Base-by-base conservation (phyloP, 2,329 filamentous ascomycete species). In the Arthroderma sp. region DNA sequence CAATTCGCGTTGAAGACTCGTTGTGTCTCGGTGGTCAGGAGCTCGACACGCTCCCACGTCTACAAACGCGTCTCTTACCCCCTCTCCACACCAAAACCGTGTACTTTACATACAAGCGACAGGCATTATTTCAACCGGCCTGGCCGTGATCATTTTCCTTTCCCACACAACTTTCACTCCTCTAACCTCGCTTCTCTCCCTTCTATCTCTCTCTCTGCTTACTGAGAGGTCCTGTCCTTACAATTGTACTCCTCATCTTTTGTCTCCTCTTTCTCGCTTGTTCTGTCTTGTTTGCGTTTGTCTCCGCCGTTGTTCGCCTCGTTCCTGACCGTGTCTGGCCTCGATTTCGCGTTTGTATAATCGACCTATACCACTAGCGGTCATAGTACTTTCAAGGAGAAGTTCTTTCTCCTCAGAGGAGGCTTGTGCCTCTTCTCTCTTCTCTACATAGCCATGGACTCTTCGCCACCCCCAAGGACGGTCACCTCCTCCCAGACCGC, bases 401-500 rank as follows among this genome's bases (percentile, higher is more conserved):
- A 22, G 15, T 22, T 22, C 15, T 31, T 27, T 36, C 10, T 44
- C 41, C 31, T 22, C 32, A 22, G 9, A 30, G 30, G 31, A 37
- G 33, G 33, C 15, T 27, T 33, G 39, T 41, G 32, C 41, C 42
- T 40, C 40, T 44, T 46, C 34, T 47, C 46, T 39, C 46, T 42
- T 43, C 37, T 36, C 46, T 46, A 47, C 29, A 42, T 46, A 47
- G 57, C 43, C 48, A 66, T 67, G 64, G 63, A 66, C 52, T 65
- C 62, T 31, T 66, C 63, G 49, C 62, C 62, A 48, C 57, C 57
- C 43, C 47, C 48, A 34, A 59, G 60, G 54, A 60, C 56, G 53
- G 53, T 52, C 50, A 22, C 15, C 15, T 22, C 15, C 15, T 53
- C 54, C 44, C 53, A 53, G 51, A 55, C 55, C 49, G 45, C 40